Evolutionary conservation across 106 monocot genomes (phyloP), one percentile per base, ranked within the genome.

Genomic region (Amphibolis antarctica): DNA sequence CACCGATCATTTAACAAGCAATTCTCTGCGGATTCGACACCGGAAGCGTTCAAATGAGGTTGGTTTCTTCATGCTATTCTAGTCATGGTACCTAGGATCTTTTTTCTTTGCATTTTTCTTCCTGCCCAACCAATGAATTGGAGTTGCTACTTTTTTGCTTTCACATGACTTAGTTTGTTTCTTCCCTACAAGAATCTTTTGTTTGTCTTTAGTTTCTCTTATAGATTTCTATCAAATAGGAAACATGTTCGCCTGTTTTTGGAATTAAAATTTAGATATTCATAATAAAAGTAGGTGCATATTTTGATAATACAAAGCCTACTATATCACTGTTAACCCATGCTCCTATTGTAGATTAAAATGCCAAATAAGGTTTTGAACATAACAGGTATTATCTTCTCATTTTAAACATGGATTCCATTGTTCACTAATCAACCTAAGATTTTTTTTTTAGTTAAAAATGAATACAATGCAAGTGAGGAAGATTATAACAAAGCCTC

Each of bases 11-110:
- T 50, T 64, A 60, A 20, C 77, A 45, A 71, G 70, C 50, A 52
- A 51, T 62, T 70, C 77, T 22, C 73, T 71, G 25, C 88, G 89
- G 49, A 48, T 79, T 69, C 72, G 85, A 20, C 85, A 86, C 50
- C 88, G 93, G 14, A 83, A 79, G 67, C 80, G 81, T 12, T 45
- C 81, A 21, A 86, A 46, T 75, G 93, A 93, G 88, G 93, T 89
- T 25, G 24, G 75, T 68, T 74, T 13, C 52, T 60, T 28, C 20
- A 19, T 30, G 44, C 17, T 47, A 24, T 13, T 23, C 28, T 28
- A 26, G 46, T 46, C 24, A 20, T 55, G 43, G 7, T 13, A 9
- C 22, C 15, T 43, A n/a, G n/a, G n/a, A n/a, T 25, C 57, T 29
- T 69, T 42, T 36, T 46, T 13, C 9, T 17, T 29, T 65, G 14